Percentiles rank a stretch among this genome's conserved stretches.
Conservation (phyloP, 2,329 filamentous ascomycete genomes). For the Fusarium sacchari region DNA sequence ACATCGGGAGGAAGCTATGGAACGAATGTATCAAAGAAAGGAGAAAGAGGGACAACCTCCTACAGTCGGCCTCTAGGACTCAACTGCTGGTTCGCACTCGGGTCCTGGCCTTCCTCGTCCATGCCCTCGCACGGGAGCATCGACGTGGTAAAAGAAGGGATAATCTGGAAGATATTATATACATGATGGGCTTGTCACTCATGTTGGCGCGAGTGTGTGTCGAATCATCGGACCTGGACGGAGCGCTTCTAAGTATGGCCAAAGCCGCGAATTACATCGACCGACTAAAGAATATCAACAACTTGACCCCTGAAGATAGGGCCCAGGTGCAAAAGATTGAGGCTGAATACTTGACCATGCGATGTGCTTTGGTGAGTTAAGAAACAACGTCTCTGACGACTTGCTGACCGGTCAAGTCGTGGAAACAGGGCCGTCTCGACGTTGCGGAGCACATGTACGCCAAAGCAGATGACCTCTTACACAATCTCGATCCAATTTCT, state of each 20-base stretch:
- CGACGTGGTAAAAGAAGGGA: slow-evolving; percentile 39
- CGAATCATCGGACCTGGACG: slow-evolving; percentile 65
- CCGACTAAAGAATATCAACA: slow-evolving; percentile 20
- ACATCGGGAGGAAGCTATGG: slow-evolving; percentile 70
- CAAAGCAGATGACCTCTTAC: slow-evolving; percentile 60
- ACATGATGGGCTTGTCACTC: slow-evolving; percentile 74
- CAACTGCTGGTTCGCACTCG: slow-evolving; percentile 54
- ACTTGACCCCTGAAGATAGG: neutral
- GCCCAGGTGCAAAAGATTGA: slow-evolving; percentile 52
- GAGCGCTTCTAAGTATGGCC: slow-evolving; percentile 71
- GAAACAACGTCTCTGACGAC: neutral
- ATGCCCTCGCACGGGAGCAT: slow-evolving; percentile 65
- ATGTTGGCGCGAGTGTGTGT: slow-evolving; percentile 66
- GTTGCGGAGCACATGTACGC: slow-evolving; percentile 82
- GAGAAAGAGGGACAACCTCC: slow-evolving; percentile 37
- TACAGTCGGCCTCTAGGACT: slow-evolving; percentile 30
- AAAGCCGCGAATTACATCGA: slow-evolving; percentile 67
- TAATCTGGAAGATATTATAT: slow-evolving; percentile 55
- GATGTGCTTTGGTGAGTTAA: slow-evolving; percentile 70
- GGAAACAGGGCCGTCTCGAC: slow-evolving; percentile 77
- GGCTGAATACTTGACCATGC: slow-evolving; percentile 72
- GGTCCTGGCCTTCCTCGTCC: slow-evolving; percentile 72
- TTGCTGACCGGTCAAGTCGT: slow-evolving; percentile 64
- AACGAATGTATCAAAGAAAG: slow-evolving; percentile 69
- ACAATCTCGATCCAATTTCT: slow-evolving; percentile 56